A percentile compares a stretch with the other conserved stretches of the same genome.
Evolutionary conservation across 768 basidiomycete species (phyloP).

Genomic region (Leucocoprinus leucothites): DNA sequence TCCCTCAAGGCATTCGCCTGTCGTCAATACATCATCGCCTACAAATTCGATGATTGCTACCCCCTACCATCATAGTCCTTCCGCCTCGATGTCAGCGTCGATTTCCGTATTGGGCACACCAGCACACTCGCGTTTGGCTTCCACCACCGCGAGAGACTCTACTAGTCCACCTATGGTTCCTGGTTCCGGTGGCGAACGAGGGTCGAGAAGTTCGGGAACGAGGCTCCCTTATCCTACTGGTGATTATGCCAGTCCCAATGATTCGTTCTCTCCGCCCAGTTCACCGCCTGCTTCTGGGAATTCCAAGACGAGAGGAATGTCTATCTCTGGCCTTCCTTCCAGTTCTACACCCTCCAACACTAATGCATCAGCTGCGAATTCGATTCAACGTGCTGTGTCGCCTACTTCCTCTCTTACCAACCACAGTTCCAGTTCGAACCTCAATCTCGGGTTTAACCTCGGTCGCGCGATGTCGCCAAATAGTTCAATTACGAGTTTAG

Average conservation of each 20-base stretch:
- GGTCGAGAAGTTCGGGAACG: slow-evolving; percentile 49
- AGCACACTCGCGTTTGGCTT: slow-evolving; percentile 31
- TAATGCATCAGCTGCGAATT: slow-evolving; percentile 27
- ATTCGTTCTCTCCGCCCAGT: slow-evolving; percentile 39
- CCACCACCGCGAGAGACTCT: slow-evolving; percentile 53
- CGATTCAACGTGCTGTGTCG: slow-evolving; percentile 10
- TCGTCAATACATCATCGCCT: slow-evolving; percentile 9
- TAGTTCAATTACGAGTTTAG: slow-evolving; percentile 3
- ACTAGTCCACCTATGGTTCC: slow-evolving; percentile 63
- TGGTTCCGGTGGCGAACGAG: slow-evolving; percentile 35
- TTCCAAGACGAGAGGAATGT: slow-evolving; percentile 40
- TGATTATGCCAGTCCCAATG: slow-evolving; percentile 71
- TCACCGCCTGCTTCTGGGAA: slow-evolving; percentile 41
- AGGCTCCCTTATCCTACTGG: slow-evolving; percentile 82
- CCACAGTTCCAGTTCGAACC: slow-evolving; percentile 6
- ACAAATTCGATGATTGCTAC: slow-evolving; percentile 7
- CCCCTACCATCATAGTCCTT: slow-evolving; percentile 13
- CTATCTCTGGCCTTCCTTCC: slow-evolving; percentile 40
- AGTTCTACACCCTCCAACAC: slow-evolving; percentile 16
- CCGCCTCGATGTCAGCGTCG: slow-evolving; percentile 28
- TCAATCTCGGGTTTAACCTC: neutral
- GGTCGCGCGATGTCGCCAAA: slow-evolving; percentile 8
- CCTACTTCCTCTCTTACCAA: slow-evolving; percentile 14
- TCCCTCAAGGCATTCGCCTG: slow-evolving; percentile 42
- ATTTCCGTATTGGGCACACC: slow-evolving; percentile 37